A percentile compares a stretch with the other conserved stretches of the same genome.
phyloP scores from a whole-genome alignment of 1,284 basidiomycete species.

The Tylopilus orsonianus region DNA sequence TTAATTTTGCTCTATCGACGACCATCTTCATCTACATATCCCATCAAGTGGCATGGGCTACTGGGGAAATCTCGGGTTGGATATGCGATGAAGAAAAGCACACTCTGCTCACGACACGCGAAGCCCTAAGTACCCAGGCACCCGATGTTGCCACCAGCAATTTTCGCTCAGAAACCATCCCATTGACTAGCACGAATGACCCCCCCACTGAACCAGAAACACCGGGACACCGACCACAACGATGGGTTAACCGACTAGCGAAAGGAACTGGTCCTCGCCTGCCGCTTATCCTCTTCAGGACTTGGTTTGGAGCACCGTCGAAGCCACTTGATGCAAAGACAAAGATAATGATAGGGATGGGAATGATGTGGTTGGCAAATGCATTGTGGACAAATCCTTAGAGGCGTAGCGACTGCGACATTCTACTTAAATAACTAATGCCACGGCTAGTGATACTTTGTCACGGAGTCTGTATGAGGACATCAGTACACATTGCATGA shows the following conservation, averaged over 20 bases:
- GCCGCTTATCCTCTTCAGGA: conserved; percentile 28
- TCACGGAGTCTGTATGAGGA: conserved; percentile 16
- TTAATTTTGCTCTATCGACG: conserved; percentile 77
- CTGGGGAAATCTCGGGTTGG: conserved; percentile 69
- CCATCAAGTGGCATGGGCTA: conserved; percentile 74
- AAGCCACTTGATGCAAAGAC: conserved; percentile 31
- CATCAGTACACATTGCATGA: conserved; percentile 12
- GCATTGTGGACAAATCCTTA: conserved; percentile 50
- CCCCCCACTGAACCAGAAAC: conserved; percentile 32
- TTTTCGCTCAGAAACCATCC: conserved; percentile 10
- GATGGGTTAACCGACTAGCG: conserved; percentile 59
- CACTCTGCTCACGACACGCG: conserved; percentile 34
- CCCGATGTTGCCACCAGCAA: conserved; percentile 1
- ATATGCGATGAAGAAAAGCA: conserved; percentile 50
- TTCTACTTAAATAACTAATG: not conserved
- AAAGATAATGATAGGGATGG: conserved; percentile 37
- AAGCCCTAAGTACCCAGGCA: not conserved
- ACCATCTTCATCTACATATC: conserved; percentile 78
- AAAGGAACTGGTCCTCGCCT: conserved; percentile 34
- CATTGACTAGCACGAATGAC: conserved; percentile 7
- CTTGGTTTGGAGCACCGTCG: conserved; percentile 34
- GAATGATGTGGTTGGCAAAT: conserved; percentile 57
- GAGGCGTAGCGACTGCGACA: conserved; percentile 3
- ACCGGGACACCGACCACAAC: conserved; percentile 38
- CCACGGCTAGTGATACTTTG: not conserved